Conservation (phyloP, 2,329 filamentous ascomycete species). For the Huntiella savannae region DNA sequence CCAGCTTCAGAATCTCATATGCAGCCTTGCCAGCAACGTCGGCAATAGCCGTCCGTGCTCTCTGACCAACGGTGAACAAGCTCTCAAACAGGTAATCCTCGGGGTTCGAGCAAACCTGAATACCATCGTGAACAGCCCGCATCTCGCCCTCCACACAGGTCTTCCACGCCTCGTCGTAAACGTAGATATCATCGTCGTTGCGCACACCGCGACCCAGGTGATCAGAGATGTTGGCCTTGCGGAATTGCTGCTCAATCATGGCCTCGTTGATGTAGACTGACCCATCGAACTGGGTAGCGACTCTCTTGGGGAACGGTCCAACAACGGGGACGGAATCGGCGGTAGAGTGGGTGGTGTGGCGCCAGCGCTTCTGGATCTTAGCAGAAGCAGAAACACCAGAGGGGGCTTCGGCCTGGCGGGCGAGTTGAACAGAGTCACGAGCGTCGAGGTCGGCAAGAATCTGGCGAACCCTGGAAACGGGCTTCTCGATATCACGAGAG, state of each 20-base stretch:
- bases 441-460: slow-evolving; percentile 4
- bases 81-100: slow-evolving; percentile 33
- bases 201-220: slow-evolving; percentile 24
- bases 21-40: slow-evolving; percentile 3
- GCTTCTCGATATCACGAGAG: neutral
- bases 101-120: slow-evolving; percentile 22
- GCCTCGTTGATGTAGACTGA: slow-evolving; percentile 23
- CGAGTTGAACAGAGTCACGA: slow-evolving; percentile 2
- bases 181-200: slow-evolving; percentile 16
- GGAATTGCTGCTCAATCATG: slow-evolving; percentile 30
- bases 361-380: slow-evolving; percentile 12
- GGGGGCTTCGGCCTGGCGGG: slow-evolving; percentile 5
- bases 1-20: slow-evolving; percentile 3
- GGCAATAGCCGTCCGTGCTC: slow-evolving; percentile 8
- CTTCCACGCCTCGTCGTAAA: slow-evolving; percentile 24
- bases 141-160: slow-evolving; percentile 21
- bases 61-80: slow-evolving; percentile 24
- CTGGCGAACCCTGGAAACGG: neutral
- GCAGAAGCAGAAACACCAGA: slow-evolving; percentile 11
- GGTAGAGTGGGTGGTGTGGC: slow-evolving; percentile 9
- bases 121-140: slow-evolving; percentile 6
- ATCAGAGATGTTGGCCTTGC: slow-evolving; percentile 23
- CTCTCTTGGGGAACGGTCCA: slow-evolving; percentile 20
- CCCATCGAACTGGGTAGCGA: slow-evolving; percentile 25
- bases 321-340: slow-evolving; percentile 15